Conservation (phyloP, 805 yeast genomes). For the Saccharomycopsis sp. region DNA sequence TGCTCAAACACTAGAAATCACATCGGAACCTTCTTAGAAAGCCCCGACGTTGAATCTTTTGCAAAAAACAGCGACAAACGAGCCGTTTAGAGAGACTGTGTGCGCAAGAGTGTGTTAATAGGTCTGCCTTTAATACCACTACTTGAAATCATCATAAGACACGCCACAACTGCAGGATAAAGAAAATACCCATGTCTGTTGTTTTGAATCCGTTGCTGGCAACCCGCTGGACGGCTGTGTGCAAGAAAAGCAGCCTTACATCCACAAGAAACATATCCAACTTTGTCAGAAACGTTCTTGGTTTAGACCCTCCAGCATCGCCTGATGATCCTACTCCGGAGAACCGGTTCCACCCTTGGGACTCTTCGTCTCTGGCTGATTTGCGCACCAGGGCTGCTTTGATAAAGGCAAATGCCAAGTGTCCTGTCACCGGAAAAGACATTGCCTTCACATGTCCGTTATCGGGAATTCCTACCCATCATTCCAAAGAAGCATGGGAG, state of each 20-base stretch:
- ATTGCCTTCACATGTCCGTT: constrained; percentile 84
- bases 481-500: constrained; percentile 84
- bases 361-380: constrained; percentile 82
- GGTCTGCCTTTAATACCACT: not conserved
- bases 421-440: constrained; percentile 81
- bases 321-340: constrained; percentile 63
- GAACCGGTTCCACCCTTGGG: constrained; percentile 83
- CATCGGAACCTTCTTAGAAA: not conserved
- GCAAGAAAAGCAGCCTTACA: constrained; percentile 21
- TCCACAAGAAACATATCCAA: constrained; percentile 26
- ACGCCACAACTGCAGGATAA: no score
- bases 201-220: not conserved
- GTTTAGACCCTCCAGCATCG: constrained; percentile 57
- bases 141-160: no score
- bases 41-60: not conserved
- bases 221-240: not conserved
- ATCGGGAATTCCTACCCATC: constrained; percentile 96
- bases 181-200: not conserved
- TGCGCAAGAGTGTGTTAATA: no score
- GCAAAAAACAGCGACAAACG: no score
- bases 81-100: no score
- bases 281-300: constrained; percentile 41
- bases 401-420: constrained; percentile 77
- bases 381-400: constrained; percentile 86
- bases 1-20: not conserved